Conservation (phyloP, 1,284 basidiomycete species). For the Marasmius oreades region DNA sequence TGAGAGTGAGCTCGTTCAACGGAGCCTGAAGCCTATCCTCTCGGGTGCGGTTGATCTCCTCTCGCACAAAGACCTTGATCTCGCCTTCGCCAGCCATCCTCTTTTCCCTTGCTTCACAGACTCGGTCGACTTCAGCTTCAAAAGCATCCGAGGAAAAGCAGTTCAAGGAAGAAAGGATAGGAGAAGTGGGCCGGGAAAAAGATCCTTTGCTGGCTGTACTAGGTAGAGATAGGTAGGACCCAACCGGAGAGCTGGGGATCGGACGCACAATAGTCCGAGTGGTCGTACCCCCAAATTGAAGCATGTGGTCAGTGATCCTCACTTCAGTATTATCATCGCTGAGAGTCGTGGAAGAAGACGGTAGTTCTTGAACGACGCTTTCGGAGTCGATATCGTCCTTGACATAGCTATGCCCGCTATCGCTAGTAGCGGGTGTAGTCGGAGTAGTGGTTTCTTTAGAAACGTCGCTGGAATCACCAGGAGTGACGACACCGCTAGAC, state of each 20-base stretch:
- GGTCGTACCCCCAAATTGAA: neutral
- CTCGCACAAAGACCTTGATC: neutral
- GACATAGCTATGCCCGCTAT: neutral
- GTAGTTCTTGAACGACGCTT: neutral
- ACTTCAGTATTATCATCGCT: neutral
- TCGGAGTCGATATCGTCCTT: neutral
- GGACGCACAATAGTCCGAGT: constrained; percentile 1
- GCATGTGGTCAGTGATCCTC: constrained; percentile 1
- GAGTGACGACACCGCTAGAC: neutral
- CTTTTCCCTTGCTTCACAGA: neutral
- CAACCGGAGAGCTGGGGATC: neutral
- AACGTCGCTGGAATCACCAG: neutral
- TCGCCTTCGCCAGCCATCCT: neutral
- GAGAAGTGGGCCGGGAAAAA: neutral
- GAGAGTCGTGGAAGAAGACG: neutral
- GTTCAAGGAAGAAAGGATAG: neutral
- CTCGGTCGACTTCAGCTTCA: neutral
- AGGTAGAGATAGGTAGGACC: neutral
- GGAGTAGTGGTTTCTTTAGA: neutral
- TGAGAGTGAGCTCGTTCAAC: neutral
- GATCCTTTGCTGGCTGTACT: neutral
- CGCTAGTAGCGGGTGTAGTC: neutral
- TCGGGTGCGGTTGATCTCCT: neutral
- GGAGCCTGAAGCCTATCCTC: neutral
- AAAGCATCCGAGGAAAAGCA: neutral